Percentiles rank a stretch among this genome's conserved stretches.
Evolutionary conservation across 2,329 filamentous ascomycete genomes (phyloP).

Genomic region (Amauroascus verrucosus): DNA sequence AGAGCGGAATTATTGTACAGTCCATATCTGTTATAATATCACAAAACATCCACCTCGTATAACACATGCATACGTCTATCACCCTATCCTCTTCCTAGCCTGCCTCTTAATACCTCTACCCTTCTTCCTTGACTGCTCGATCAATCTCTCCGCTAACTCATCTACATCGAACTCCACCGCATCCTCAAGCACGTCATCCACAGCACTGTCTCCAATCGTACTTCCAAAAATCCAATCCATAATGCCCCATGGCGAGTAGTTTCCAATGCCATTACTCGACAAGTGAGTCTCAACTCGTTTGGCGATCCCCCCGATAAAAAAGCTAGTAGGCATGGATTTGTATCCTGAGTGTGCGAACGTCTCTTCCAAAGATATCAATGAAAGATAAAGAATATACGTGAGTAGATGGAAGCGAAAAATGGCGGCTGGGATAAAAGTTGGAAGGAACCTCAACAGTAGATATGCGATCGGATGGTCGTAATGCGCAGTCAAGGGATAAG

Average conservation of each 20-base stretch:
- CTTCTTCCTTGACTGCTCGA: conserved; percentile 26
- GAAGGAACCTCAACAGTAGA: conserved; percentile 45
- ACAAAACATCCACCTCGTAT: neutral
- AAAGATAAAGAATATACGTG: conserved; percentile 48
- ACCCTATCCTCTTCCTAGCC: neutral
- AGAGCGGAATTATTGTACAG: neutral
- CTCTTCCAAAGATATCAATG: conserved; percentile 49
- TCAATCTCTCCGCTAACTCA: conserved; percentile 24
- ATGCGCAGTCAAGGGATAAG: conserved; percentile 48
- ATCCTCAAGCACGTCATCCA: conserved; percentile 42
- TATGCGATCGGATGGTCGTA: conserved; percentile 52
- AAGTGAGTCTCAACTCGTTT: conserved; percentile 48
- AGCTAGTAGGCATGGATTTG: conserved; percentile 46
- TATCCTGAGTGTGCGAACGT: conserved; percentile 53
- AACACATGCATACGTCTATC: neutral
- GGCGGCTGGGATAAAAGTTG: conserved; percentile 47
- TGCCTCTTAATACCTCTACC: neutral
- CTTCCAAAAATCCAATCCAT: conserved; percentile 38
- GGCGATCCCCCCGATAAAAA: conserved; percentile 50
- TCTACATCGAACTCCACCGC: conserved; percentile 28
- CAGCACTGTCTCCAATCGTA: conserved; percentile 35
- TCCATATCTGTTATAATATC: neutral
- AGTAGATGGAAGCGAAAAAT: conserved; percentile 51
- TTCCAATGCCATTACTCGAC: conserved; percentile 36
- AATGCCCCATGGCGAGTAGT: conserved; percentile 39